Evolutionary conservation across 768 basidiomycete genomes (phyloP), one percentile per base, ranked within the genome.

Genomic region (Trametes maxima): DNA sequence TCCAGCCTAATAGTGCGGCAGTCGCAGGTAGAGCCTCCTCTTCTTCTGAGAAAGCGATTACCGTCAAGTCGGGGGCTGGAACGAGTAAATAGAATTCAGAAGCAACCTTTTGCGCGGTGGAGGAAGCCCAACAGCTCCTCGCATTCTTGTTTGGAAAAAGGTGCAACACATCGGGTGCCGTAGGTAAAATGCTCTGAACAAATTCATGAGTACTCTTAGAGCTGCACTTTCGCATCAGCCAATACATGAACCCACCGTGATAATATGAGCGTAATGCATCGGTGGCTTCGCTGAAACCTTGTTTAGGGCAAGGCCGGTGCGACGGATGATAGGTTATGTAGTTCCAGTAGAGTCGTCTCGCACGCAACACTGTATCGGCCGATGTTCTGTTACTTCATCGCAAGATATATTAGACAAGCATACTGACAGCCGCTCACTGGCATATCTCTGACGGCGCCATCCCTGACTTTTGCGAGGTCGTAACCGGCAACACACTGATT

Each of bases 131-230:
- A 71, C 16, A 85, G 70, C 52, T 84, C 80, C 65, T 82, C 79
- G 52, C 83, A 84, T 71, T 85, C 82, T 2, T 59, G 49, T 67
- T 82, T 83, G 1, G 83, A 83, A 61, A 85, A 85, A 2, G 84
- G 83, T 16, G 79, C 81, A 1, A 74, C 69, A 62, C 80, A 81
- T 45, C 67, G 74, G 17, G 19, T 17, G 3, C 73, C 46, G 22
- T 79, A 80, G 19, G 76, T 76, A 44, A 80, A 78, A 65, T 85
- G 84, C 60, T 84, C 83, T 57, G 76, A 77, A 19, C 2, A 19
- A 4, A 10, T 5, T 10, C 19, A 13, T 22, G 13, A 24, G 14
- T 36, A 21, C 19, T 16, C 7, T 2, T 14, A 25, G 17, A 12
- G 8, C 17, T 5, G 11, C 16, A n/a, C 17, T n/a, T n/a, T 10